Percentiles rank a stretch among this genome's conserved stretches.
Conservation (phyloP, 345 rosid species). For the Angophora floribunda region DNA sequence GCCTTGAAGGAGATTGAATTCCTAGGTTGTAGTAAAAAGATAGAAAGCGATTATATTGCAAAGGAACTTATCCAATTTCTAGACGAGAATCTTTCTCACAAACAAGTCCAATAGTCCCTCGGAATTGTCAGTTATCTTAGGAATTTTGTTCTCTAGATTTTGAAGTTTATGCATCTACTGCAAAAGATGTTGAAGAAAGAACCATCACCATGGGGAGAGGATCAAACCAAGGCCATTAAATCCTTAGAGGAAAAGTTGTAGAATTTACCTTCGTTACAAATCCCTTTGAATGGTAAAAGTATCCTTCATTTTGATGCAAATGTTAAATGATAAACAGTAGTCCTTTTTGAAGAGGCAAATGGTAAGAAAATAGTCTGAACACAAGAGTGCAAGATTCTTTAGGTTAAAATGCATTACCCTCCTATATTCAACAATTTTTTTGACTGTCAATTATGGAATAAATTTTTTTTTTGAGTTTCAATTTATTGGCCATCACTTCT, state of each 20-base stretch:
- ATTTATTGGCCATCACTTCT: not conserved
- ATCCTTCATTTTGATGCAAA: not conserved
- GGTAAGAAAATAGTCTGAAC: not conserved
- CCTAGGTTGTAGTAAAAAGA: not conserved
- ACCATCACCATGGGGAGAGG: not conserved
- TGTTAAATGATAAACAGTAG: not conserved
- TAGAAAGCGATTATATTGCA: not conserved
- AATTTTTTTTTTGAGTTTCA: not conserved
- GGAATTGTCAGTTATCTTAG: not conserved
- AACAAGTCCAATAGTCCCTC: not conserved
- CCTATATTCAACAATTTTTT: not conserved
- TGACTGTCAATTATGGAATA: rapidly evolving
- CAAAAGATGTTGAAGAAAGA: not conserved
- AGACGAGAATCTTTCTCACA: not conserved
- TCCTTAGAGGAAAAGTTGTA: not conserved
- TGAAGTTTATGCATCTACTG: not conserved
- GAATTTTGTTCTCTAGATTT: not conserved
- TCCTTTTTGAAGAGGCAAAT: not conserved
- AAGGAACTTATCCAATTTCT: not conserved
- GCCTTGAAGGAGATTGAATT: too few relatives aligned
- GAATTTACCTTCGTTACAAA: rapidly evolving
- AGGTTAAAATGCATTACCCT: not conserved
- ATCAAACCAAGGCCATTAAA: not conserved
- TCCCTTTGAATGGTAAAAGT: not conserved
- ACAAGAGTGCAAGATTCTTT: not conserved